Conservation (phyloP, 75 land plant genomes). For the Azolla pinnata region DNA sequence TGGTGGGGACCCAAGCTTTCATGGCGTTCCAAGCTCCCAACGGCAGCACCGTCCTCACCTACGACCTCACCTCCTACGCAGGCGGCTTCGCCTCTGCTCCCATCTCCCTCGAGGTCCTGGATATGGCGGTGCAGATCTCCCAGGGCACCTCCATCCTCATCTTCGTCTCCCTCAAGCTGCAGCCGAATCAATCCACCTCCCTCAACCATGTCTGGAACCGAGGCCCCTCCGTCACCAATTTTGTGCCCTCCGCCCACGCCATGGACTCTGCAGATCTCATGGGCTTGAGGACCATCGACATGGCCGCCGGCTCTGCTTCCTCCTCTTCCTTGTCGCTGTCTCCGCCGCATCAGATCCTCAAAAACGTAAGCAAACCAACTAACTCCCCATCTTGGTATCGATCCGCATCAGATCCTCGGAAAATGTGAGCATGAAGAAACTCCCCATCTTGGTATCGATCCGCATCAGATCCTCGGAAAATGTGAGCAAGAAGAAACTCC, state of each 20-base stretch:
- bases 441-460: background rate
- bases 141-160: slow-evolving; percentile 25
- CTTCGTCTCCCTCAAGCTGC: slow-evolving; percentile 11
- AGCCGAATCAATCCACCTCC: slow-evolving; percentile 33
- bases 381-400: background rate
- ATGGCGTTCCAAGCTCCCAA: slow-evolving; percentile 57
- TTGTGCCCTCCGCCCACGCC: slow-evolving; percentile 62
- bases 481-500: background rate
- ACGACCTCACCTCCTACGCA: slow-evolving; percentile 45
- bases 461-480: too few relatives aligned
- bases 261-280: slow-evolving; percentile 37
- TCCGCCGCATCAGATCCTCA: background rate
- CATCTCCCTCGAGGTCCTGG: slow-evolving; percentile 34
- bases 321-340: background rate
- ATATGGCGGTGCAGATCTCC: slow-evolving; percentile 41
- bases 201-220: slow-evolving; percentile 75
- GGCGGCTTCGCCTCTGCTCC: slow-evolving; percentile 28
- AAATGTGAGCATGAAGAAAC: background rate
- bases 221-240: slow-evolving; percentile 53
- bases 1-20: slow-evolving; percentile 73
- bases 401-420: too few relatives aligned
- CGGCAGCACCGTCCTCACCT: slow-evolving; percentile 42
- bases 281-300: slow-evolving; percentile 40
- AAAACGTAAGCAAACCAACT: background rate
- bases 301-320: slow-evolving; percentile 28